Conservation (phyloP, 2,329 filamentous ascomycete genomes). For the Grosmannia huntii region DNA sequence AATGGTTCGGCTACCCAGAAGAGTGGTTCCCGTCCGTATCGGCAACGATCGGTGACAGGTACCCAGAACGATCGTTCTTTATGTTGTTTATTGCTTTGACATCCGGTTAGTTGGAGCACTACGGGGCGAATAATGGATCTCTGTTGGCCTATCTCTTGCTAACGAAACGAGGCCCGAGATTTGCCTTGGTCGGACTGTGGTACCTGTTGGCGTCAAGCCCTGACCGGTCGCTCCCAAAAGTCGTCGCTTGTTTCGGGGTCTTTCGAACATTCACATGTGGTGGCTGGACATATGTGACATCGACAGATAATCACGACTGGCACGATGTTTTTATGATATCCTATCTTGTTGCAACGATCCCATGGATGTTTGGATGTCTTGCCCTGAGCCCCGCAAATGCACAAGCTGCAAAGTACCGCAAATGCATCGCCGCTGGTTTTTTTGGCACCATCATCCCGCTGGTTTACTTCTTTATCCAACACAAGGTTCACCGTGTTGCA, state of each 20-base stretch:
- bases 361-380: constrained; percentile 89
- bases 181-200: constrained; percentile 81
- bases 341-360: constrained; percentile 84
- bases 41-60: constrained; percentile 91
- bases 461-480: constrained; percentile 95
- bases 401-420: constrained; percentile 75
- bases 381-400: constrained; percentile 76
- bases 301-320: constrained; percentile 96
- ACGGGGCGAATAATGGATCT: background rate
- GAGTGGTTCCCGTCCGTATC: constrained; percentile 98
- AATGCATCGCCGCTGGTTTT: constrained; percentile 70
- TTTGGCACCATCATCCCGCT: constrained; percentile 84
- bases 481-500: constrained; percentile 88
- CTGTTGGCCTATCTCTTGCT: background rate
- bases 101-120: constrained; percentile 46
- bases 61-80: constrained; percentile 92
- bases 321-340: constrained; percentile 99
- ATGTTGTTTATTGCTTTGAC: constrained; percentile 96
- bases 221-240: constrained; percentile 63
- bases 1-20: constrained; percentile 85
- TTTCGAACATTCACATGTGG: constrained; percentile 89
- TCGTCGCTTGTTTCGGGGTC: constrained; percentile 66
- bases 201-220: constrained; percentile 76
- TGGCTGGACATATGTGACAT: constrained; percentile 97
- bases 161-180: constrained; percentile 58